Evolutionary conservation across 2,329 filamentous ascomycete species (phyloP).

Genomic region (Diaporthe vexans): DNA sequence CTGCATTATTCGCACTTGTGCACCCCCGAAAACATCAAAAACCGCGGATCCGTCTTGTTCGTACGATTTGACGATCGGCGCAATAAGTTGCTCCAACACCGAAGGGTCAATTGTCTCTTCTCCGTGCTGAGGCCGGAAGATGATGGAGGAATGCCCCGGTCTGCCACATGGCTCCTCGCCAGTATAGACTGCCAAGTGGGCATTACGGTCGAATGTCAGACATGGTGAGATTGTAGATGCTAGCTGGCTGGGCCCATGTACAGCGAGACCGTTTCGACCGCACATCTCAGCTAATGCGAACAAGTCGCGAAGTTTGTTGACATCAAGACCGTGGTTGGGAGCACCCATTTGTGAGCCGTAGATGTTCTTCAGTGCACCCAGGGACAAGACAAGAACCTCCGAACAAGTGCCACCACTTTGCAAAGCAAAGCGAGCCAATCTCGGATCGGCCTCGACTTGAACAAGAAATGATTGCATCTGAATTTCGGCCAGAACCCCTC

Average conservation of each 20-base stretch:
- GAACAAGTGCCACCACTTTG: constrained; percentile 9
- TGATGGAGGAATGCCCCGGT: constrained; percentile 12
- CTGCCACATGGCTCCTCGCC: constrained; percentile 27
- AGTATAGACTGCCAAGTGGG: constrained; percentile 30
- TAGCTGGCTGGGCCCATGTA: constrained; percentile 25
- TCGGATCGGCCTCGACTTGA: background rate
- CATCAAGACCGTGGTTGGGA: background rate
- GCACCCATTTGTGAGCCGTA: background rate
- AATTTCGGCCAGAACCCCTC: background rate
- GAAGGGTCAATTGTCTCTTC: constrained; percentile 31
- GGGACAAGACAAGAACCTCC: background rate
- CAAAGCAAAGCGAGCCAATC: constrained; percentile 6
- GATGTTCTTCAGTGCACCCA: background rate
- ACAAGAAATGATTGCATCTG: constrained; percentile 16
- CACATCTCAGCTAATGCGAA: background rate
- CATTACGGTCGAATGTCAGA: constrained; percentile 32
- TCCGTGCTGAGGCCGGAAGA: constrained; percentile 30
- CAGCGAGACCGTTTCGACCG: constrained; percentile 10
- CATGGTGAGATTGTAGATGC: constrained; percentile 22
- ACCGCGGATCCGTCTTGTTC: constrained; percentile 21
- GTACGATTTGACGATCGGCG: background rate
- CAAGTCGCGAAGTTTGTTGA: constrained; percentile 8
- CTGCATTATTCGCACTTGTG: constrained; percentile 16
- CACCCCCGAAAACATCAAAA: constrained; percentile 12
- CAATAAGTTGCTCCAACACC: constrained; percentile 27